A percentile compares a stretch with the other conserved stretches of the same genome.
phyloP scores from a whole-genome alignment of 176 grass and related monocot species.

The Themeda triandra region DNA sequence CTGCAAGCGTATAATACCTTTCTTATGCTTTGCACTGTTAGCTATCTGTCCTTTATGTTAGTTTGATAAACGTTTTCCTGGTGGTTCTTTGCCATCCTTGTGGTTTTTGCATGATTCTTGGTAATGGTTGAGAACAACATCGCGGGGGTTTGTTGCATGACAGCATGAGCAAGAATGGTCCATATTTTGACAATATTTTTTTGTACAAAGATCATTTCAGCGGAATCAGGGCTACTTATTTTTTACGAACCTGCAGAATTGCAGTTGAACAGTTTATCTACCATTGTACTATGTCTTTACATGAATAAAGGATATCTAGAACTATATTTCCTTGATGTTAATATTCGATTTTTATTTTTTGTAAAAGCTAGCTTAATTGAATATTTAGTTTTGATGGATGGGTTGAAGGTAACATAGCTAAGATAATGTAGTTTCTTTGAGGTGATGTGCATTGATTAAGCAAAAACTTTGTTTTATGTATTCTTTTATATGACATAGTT shows the following conservation, averaged over 20 bases:
- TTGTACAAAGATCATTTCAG: background rate
- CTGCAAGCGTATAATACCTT: background rate
- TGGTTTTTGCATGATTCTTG: background rate
- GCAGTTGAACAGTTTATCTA: background rate
- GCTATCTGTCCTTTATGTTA: background rate
- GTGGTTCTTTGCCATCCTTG: background rate
- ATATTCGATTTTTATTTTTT: too few relatives aligned
- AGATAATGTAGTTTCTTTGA: background rate
- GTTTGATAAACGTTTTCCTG: background rate
- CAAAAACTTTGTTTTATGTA: background rate
- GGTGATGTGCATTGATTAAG: background rate
- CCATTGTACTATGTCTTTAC: background rate
- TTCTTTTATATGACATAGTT: slow-evolving; percentile 15
- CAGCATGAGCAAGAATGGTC: background rate
- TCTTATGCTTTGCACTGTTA: background rate
- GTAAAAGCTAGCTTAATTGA: background rate
- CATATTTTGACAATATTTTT: background rate
- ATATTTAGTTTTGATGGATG: background rate
- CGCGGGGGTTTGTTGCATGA: background rate
- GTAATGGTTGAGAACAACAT: background rate
- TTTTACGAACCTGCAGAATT: background rate
- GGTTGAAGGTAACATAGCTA: background rate
- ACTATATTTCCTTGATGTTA: background rate
- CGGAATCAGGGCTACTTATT: background rate
- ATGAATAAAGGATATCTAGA: background rate